Base-by-base conservation (phyloP, 2,329 filamentous ascomycete species). In the Parastagonospora avenae region DNA sequence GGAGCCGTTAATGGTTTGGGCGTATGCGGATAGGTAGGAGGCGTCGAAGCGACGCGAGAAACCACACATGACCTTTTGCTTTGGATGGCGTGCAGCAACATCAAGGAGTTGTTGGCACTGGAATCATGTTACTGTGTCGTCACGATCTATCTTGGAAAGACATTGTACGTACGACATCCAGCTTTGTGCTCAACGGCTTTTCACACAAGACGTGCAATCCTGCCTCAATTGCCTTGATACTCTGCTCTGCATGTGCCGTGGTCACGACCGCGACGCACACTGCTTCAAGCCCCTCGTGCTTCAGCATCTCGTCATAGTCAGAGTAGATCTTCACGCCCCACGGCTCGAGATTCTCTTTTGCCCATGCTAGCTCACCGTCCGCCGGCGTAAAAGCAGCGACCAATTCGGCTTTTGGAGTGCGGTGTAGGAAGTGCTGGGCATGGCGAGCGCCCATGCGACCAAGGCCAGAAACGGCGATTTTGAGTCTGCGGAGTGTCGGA, bases 1-100 rank as follows among this genome's bases (percentile, higher is more conserved):
- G 30, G 77, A 62, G 11, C 85, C 85, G 0, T 70, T 60, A 15
- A 77, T 67, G 63, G 83, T 79, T 58, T 82, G 80, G 15, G 72
- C 60, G 64, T 77, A 79, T 15, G 85, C 86, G 43, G 85, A 79
- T 48, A 84, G 79, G 76, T 89, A 89, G 35, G 82, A 86, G 38
- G 79, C 75, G 61, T 89, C 87, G 75, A 89, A 89, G 48, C 85
- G 82, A 28, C 85, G 81, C 4, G 82, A 85, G 76, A 87, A 87
- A 6, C 84, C 85, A 60, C 83, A 86, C 77, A 88, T 82, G 48
- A 88, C 84, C 69, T 88, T 88, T 15, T 86, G 77, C 44, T 85
- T 67, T 1, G 85, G 84, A 44, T 81, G 79, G 53, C 76, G 75
- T 50, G 74, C 71, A 24, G 84, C 82, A 7, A 82, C 82, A 41